Evolutionary conservation across 2,329 filamentous ascomycete species (phyloP).

Genomic region (Phoma sp.): DNA sequence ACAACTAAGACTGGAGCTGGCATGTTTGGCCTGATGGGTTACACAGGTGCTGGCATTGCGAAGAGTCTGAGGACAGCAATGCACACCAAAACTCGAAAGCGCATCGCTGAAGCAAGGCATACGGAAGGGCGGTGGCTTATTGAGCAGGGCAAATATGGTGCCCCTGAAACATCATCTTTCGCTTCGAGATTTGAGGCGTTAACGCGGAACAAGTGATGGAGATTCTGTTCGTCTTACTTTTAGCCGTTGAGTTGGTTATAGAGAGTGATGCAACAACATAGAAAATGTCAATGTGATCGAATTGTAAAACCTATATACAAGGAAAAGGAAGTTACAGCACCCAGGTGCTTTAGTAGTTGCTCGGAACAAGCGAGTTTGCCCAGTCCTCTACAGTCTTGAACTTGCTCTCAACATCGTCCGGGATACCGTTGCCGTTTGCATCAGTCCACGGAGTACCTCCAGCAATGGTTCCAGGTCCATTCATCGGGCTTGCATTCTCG

Average conservation of each 20-base stretch:
- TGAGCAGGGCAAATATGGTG: slow-evolving; percentile 1
- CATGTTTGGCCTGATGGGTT: slow-evolving; percentile 23
- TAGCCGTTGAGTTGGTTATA: no score
- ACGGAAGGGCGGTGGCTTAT: slow-evolving; percentile 15
- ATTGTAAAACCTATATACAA: neutral
- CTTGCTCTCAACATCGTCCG: slow-evolving; percentile 57
- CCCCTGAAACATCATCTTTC: neutral
- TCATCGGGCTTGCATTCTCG: slow-evolving; percentile 53
- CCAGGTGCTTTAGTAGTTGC: slow-evolving; percentile 21
- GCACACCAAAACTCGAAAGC: slow-evolving; percentile 11
- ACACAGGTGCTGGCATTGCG: slow-evolving; percentile 62
- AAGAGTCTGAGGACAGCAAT: slow-evolving; percentile 14
- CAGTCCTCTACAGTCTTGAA: slow-evolving; percentile 60
- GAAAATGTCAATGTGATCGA: neutral
- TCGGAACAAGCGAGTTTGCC: slow-evolving; percentile 57
- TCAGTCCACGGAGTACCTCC: slow-evolving; percentile 53
- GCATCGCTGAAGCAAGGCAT: slow-evolving; percentile 11
- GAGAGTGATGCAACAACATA: neutral
- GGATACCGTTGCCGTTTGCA: slow-evolving; percentile 60
- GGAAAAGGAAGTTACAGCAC: neutral
- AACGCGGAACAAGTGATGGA: neutral
- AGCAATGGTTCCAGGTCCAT: slow-evolving; percentile 51
- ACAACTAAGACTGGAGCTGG: slow-evolving; percentile 22
- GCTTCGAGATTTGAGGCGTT: neutral
- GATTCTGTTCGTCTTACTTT: no score